These are phyloP conservation scores for Teratosphaeriaceae sp. DNA, from an alignment of 2,329 filamentous ascomycete species.

Conservation along the genomic window DNA sequence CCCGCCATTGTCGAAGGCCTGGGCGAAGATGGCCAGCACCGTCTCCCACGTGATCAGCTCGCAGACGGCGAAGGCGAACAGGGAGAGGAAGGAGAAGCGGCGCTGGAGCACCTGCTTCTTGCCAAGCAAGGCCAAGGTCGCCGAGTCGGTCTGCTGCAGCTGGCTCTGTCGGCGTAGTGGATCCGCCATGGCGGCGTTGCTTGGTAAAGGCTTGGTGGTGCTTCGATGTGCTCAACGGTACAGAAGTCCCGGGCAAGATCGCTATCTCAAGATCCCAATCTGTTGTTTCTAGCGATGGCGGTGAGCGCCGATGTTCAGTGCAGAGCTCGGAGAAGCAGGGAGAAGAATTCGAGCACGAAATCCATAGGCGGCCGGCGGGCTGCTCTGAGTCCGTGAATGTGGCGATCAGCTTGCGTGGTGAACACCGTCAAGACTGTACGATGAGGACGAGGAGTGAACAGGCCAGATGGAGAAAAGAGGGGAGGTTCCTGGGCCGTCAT, in stretches of 20 bases:
- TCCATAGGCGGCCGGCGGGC: conserved; percentile 19
- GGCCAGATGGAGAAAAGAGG: neutral
- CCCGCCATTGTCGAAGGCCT: conserved; percentile 40
- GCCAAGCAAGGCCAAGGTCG: conserved; percentile 36
- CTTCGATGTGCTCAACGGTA: too few relatives aligned
- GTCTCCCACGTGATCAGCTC: conserved; percentile 43
- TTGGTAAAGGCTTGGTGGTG: conserved; percentile 1
- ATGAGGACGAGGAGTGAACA: neutral
- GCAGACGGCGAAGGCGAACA: conserved; percentile 40
- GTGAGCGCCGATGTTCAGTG: conserved; percentile 11
- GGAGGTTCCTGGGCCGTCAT: too few relatives aligned
- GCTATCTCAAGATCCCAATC: too few relatives aligned
- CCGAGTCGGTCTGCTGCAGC: conserved; percentile 25
- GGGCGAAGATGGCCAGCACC: conserved; percentile 37
- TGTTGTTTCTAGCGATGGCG: neutral
- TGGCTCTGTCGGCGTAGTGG: conserved; percentile 2
- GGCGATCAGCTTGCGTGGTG: neutral
- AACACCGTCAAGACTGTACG: neutral
- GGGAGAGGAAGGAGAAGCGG: conserved; percentile 37
- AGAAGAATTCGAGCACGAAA: conserved; percentile 27
- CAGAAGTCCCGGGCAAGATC: too few relatives aligned
- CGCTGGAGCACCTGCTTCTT: conserved; percentile 42
- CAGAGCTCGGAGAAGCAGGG: conserved; percentile 28
- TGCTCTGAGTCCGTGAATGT: neutral
- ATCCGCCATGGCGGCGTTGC: conserved; percentile 14